Percentiles rank a stretch among this genome's conserved stretches.
Evolutionary conservation across 257 asterid genomes (phyloP).

Genomic region (Prunella vulgaris): DNA sequence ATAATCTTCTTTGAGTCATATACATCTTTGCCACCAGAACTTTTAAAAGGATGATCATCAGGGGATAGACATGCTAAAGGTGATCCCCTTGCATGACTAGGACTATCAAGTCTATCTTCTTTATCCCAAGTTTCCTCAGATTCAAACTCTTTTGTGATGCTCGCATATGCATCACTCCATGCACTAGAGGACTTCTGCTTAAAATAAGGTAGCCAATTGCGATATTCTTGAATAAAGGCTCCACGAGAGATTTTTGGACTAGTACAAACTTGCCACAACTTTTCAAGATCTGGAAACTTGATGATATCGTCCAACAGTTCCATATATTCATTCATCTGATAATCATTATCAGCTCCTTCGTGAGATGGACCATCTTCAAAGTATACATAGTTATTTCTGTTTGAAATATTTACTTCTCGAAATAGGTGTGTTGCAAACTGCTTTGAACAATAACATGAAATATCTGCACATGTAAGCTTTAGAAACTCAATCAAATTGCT

Average conservation of each 20-base stretch:
- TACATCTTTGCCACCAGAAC: slow-evolving; percentile 47
- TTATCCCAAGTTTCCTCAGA: slow-evolving; percentile 54
- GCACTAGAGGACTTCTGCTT: slow-evolving; percentile 51
- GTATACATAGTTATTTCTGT: slow-evolving; percentile 27
- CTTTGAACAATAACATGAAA: slow-evolving; percentile 58
- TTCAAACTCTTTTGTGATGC: slow-evolving; percentile 63
- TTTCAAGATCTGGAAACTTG: slow-evolving; percentile 41
- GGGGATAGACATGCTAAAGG: slow-evolving; percentile 84
- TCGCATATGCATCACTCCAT: slow-evolving; percentile 62
- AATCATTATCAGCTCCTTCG: slow-evolving; percentile 26
- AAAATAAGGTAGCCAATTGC: slow-evolving; percentile 47
- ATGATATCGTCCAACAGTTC: slow-evolving; percentile 31
- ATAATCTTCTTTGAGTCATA: slow-evolving; percentile 37
- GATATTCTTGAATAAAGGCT: slow-evolving; percentile 49
- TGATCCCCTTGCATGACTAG: slow-evolving; percentile 63
- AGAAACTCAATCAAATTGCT: slow-evolving; percentile 41
- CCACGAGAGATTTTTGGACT: slow-evolving; percentile 45
- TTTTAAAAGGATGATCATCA: slow-evolving; percentile 78
- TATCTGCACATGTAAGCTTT: slow-evolving; percentile 42
- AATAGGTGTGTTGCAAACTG: slow-evolving; percentile 54
- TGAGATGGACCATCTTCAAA: slow-evolving; percentile 40
- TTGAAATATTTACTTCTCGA: slow-evolving; percentile 47
- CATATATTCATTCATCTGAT: slow-evolving; percentile 28
- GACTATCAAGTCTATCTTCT: slow-evolving; percentile 63
- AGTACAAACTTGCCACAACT: slow-evolving; percentile 47